Evolutionary conservation across 1,139 yeast genomes (phyloP), one percentile per base, ranked within the genome.

Genomic region (Debaryomycetaceae sp.): DNA sequence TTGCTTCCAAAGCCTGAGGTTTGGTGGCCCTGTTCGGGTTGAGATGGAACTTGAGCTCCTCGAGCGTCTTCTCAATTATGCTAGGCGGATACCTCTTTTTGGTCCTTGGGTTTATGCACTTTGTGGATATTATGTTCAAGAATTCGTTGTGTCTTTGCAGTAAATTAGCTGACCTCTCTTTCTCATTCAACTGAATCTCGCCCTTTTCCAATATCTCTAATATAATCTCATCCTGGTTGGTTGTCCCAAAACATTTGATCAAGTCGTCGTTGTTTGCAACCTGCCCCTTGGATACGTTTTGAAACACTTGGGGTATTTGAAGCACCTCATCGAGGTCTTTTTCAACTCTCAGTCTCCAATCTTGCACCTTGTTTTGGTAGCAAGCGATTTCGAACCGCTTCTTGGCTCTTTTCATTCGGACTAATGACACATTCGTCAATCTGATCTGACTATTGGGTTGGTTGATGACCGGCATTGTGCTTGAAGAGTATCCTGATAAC

Each of bases 361-460:
- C 99, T 60, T 91, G 98, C 9, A 93, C 97, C 60, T 95, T 93
- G 59, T 93, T 93, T 59, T 89, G 97, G 63, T 93, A 93, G 61
- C 99, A 93, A 0, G 98, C 99, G 40, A 95, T 80, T 65, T 93
- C 99, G 58, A 90, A 93, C 51, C 97, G 72, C 65, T 88, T 87
- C 60, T 88, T 88, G 31, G 93, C 96, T 61, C 87, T 89, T 59
- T 86, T 87, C 82, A 93, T 83, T 43, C 95, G 78, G 42, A 93
- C 97, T 49, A 93, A 72, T 24, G 99, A 90, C 38, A 93, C 98
- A 66, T 93, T 93, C 43, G 99, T 93, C 57, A 93, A 78, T 61
- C 83, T 87, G 54, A 93, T 90, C 60, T 88, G 96, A 41, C 89
- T 83, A 24, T 83, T 79, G 4, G 99, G 99, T 66, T 91, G 98